Conservation (phyloP, 2,329 filamentous ascomycete genomes). For the Chrysosporium keratinophilum region DNA sequence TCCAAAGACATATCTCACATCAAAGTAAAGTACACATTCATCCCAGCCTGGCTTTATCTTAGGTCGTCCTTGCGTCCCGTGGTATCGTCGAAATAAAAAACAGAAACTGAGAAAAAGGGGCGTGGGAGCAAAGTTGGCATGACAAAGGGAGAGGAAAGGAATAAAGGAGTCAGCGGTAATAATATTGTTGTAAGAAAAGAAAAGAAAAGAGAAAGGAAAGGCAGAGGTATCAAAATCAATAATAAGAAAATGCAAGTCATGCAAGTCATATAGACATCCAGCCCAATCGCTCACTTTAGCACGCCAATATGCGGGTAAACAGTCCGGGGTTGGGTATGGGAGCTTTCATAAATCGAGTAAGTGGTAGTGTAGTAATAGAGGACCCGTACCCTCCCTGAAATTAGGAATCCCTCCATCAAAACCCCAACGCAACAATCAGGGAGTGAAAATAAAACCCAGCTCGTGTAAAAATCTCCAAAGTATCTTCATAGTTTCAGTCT, state of each 20-base stretch:
- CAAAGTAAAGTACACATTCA: not conserved
- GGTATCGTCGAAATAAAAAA: not conserved
- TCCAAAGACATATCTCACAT: not conserved
- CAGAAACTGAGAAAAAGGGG: not conserved
- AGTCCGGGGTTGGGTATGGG: not conserved
- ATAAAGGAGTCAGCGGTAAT: not conserved
- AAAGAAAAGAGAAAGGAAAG: not conserved
- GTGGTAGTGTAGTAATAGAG: not conserved
- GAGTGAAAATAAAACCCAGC: too few species aligned
- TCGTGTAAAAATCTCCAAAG: too few species aligned
- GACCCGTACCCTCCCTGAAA: too few species aligned
- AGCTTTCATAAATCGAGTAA: not conserved
- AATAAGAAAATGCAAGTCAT: not conserved
- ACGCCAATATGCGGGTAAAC: not conserved
- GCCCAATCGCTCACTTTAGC: not conserved
- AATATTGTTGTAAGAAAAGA: not conserved
- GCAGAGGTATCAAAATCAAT: not conserved
- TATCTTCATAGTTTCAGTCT: conserved; percentile 30
- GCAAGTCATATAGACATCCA: not conserved
- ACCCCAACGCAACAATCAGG: too few species aligned
- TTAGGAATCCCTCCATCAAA: too few species aligned
- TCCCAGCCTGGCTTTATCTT: not conserved
- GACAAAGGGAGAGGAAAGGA: too few species aligned
- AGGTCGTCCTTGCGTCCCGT: not conserved
- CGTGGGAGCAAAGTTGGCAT: not conserved